These are phyloP conservation scores for Rubia yunnanensis DNA, from an alignment of 257 asterid species.

Conservation along the genomic window DNA sequence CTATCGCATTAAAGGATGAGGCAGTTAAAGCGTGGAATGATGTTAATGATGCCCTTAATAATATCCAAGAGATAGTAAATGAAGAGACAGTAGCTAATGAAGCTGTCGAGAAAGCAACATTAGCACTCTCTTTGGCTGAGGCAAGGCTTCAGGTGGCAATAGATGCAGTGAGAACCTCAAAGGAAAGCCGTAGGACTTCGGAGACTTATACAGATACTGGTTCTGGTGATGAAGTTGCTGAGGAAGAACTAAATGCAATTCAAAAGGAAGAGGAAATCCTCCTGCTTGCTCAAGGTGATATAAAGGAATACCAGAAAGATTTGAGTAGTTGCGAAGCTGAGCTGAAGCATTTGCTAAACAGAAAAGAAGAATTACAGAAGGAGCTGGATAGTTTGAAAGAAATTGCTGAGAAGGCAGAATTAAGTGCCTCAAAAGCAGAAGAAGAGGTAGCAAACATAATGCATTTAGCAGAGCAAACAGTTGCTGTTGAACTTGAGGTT, in stretches of 20 bases:
- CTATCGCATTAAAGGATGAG: conserved; percentile 84
- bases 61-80: conserved; percentile 47
- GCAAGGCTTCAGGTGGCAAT: conserved; percentile 57
- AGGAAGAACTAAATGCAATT: conserved; percentile 28
- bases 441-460: conserved; percentile 91
- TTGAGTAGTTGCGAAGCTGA: conserved; percentile 61
- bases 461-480: conserved; percentile 98
- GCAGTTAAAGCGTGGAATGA: conserved; percentile 59
- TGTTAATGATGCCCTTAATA: conserved; percentile 41
- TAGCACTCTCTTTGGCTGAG: conserved; percentile 81
- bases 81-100: conserved; percentile 74
- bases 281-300: conserved; percentile 50
- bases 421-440: conserved; percentile 58
- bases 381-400: conserved; percentile 72
- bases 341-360: conserved; percentile 52
- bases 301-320: conserved; percentile 47
- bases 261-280: conserved; percentile 29
- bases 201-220: conserved; percentile 19
- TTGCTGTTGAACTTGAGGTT: conserved; percentile 87
- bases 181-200: conserved; percentile 23
- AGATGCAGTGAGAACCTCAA: conserved; percentile 36
- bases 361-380: conserved; percentile 82
- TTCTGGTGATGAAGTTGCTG: conserved; percentile 21
- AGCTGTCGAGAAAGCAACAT: conserved; percentile 53
- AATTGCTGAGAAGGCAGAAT: conserved; percentile 57